Conservation (phyloP, 495 filamentous ascomycete species). For the Trichocladium uniseriatum region DNA sequence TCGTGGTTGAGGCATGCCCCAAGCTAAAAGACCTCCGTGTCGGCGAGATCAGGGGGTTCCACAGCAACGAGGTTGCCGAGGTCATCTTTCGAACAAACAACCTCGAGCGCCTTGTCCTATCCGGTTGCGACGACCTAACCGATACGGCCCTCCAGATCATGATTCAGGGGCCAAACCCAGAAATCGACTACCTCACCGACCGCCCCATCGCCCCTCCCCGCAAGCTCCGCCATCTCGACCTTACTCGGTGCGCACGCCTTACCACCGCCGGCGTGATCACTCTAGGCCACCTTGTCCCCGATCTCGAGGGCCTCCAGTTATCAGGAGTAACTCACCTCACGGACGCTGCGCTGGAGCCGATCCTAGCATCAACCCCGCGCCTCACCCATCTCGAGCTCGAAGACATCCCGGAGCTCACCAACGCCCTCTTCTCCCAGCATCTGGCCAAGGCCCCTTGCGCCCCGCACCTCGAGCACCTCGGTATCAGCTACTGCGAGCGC, state of each 20-base stretch:
- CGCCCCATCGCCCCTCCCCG: slow-evolving; percentile 69
- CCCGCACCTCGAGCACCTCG: slow-evolving; percentile 62
- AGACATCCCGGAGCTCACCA: slow-evolving; percentile 69
- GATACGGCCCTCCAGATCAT: slow-evolving; percentile 64
- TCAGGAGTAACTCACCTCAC: slow-evolving; percentile 61
- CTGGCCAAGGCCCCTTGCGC: slow-evolving; percentile 69
- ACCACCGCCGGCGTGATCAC: slow-evolving; percentile 59
- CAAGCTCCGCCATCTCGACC: slow-evolving; percentile 72
- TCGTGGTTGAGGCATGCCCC: slow-evolving; percentile 61
- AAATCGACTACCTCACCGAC: slow-evolving; percentile 68
- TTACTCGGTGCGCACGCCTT: slow-evolving; percentile 66
- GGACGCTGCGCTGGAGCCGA: slow-evolving; percentile 59
- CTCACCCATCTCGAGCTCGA: slow-evolving; percentile 87
- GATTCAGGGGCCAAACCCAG: slow-evolving; percentile 61
- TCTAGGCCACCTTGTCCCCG: slow-evolving; percentile 65
- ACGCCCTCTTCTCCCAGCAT: slow-evolving; percentile 55
- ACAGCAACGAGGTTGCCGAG: slow-evolving; percentile 56
- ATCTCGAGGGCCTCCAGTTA: slow-evolving; percentile 73
- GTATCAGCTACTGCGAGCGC: slow-evolving; percentile 80
- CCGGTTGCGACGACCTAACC: slow-evolving; percentile 63
- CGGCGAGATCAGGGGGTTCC: slow-evolving; percentile 72
- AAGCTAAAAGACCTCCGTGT: slow-evolving; percentile 71
- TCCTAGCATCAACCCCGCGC: slow-evolving; percentile 63
- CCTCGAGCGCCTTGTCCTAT: slow-evolving; percentile 68
- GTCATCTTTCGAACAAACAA: slow-evolving; percentile 71